These are phyloP conservation scores for Phytopythium chamaehyphon DNA, from an alignment of 352 stramenopile genomes.

Conservation along the genomic window DNA sequence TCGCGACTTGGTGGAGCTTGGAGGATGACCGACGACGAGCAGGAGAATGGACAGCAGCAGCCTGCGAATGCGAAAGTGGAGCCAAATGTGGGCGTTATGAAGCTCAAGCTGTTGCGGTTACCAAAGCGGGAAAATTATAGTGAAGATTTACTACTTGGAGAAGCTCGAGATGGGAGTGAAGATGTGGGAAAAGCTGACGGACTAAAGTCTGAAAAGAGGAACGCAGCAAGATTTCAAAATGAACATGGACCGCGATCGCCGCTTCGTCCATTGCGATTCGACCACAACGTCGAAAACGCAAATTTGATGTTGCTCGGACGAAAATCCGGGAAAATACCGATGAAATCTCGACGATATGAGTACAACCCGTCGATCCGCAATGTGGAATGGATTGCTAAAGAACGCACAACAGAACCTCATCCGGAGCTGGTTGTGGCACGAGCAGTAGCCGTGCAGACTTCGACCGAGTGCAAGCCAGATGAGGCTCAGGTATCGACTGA, in stretches of 20 bases:
- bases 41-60: background rate
- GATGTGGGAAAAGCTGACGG: background rate
- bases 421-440: background rate
- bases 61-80: background rate
- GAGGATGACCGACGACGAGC: background rate
- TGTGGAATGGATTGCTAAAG: background rate
- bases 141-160: background rate
- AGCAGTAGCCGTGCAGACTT: background rate
- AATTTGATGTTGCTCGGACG: background rate
- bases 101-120: slow-evolving; percentile 1
- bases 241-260: background rate
- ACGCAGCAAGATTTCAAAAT: no score
- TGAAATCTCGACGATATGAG: slow-evolving; percentile 1
- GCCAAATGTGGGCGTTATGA: background rate
- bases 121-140: background rate
- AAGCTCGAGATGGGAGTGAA: background rate
- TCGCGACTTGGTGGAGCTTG: background rate
- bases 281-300: background rate
- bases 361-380: background rate
- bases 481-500: background rate
- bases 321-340: background rate
- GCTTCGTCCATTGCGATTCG: background rate
- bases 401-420: background rate
- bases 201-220: background rate
- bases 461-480: background rate